Base-by-base conservation (phyloP, 192 early-diverging fungal genomes). In the Backusella morwellensis region DNA sequence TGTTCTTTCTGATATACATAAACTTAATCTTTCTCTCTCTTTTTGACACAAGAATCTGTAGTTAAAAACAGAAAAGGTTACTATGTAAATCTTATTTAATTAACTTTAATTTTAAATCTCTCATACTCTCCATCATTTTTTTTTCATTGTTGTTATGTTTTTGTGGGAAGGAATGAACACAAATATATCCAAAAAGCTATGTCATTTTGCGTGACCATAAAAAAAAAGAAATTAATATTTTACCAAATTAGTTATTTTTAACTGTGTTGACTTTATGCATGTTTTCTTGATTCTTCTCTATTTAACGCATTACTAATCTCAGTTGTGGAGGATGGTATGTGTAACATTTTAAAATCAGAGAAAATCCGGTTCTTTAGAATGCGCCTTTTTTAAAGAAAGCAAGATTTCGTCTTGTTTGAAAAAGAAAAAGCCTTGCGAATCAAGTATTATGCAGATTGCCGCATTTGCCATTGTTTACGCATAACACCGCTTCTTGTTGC, bases 291-390 rank as follows among this genome's bases (percentile, higher is more conserved):
- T 59, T 26, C 56, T 29, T 26, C 9, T 26, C 19, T 59, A 59
- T 63, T 23, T 56, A 21, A 56, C n/a, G 23, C 56, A 63, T 63
- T 63, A 63, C 11, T 63, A 26, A 63, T 63, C 56, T 63, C 56
- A 63, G 56, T 63, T 63, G 29, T 9, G 6, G 47, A 23, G 23
- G 54, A 56, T 26, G 56, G 23, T 26, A 14, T 59, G 56, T 63
- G 56, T 63, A 63, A 63, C 56, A 63, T 63, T 63, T 63, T 23
- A 63, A 63, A 63, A 63, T 56, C 54, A n/a, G 2, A 56, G 21
- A 63, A 26, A 26, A 29, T 23, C 56, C 23, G 54, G 21, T 26
- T 21, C 7, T 23, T 52, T 59, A 12, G 54, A 59, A 59, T 26
- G 11, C 9, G 1, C 8, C 6, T 63, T 29, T 14, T 23, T 29